Percentiles rank a stretch among this genome's conserved stretches.
These are phyloP conservation scores for Penicillium sp. DNA, from an alignment of 2,329 filamentous ascomycete species.

Conservation along the genomic window DNA sequence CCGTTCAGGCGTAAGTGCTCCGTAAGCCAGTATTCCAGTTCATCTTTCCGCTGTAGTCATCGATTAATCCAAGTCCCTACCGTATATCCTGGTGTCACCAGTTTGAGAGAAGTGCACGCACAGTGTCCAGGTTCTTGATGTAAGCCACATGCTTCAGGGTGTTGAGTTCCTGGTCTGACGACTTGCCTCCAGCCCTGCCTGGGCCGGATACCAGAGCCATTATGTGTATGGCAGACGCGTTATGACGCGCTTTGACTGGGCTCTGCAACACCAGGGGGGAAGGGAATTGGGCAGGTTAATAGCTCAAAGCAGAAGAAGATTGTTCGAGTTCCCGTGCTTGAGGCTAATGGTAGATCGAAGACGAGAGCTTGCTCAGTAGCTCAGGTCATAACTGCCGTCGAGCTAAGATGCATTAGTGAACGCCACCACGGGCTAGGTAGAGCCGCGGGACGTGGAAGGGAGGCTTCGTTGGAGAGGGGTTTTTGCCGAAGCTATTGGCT, in stretches of 20 bases:
- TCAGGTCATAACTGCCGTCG: constrained; percentile 21
- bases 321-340: neutral
- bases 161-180: constrained; percentile 55
- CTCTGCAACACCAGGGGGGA: neutral
- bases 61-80: constrained; percentile 31
- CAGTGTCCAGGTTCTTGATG: constrained; percentile 86
- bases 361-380: constrained; percentile 6
- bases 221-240: neutral
- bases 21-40: constrained; percentile 96
- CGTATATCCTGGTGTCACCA: constrained; percentile 3
- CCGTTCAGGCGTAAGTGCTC: constrained; percentile 95
- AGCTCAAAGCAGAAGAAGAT: constrained; percentile 10
- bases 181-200: constrained; percentile 52
- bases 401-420: constrained; percentile 17
- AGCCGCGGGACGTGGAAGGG: constrained; percentile 15
- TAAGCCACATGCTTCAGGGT: constrained; percentile 80
- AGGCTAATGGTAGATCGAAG: neutral
- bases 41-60: constrained; percentile 73
- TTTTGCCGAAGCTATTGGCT: neutral
- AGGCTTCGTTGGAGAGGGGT: constrained; percentile 9
- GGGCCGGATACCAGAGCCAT: constrained; percentile 66
- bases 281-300: constrained; percentile 23
- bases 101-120: constrained; percentile 50
- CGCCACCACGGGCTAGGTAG: constrained; percentile 9
- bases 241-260: neutral